Percentiles rank a stretch among this genome's conserved stretches.
Evolutionary conservation across 192 early-diverging fungal genomes (phyloP).

Genomic region (Podila epigama): DNA sequence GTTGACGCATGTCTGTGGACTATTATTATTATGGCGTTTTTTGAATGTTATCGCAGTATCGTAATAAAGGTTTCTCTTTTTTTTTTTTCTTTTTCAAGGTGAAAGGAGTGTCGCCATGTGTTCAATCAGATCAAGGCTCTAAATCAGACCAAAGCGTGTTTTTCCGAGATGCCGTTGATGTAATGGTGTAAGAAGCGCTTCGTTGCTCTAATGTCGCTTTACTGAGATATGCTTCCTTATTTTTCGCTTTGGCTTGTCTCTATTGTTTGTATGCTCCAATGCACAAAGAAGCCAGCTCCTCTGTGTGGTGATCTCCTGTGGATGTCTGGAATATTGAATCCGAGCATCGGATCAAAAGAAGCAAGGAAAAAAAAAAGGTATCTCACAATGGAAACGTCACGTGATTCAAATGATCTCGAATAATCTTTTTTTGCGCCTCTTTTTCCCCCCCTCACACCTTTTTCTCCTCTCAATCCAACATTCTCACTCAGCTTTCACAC

Average conservation of each 20-base stretch:
- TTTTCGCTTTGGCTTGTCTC: neutral
- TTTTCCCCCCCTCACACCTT: neutral
- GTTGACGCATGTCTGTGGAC: slow-evolving; percentile 29
- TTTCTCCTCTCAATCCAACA: neutral
- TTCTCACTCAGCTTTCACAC: neutral
- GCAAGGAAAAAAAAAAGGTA: neutral
- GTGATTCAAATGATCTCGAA: neutral
- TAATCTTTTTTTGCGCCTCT: neutral
- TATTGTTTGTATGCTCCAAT: neutral
- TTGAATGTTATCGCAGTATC: no score
- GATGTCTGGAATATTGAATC: neutral
- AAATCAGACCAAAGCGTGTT: neutral
- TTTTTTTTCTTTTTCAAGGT: neutral
- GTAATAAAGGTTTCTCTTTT: no score
- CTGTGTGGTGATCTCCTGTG: neutral
- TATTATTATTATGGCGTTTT: no score
- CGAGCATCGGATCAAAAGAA: neutral
- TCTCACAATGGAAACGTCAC: neutral
- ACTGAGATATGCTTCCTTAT: no score
- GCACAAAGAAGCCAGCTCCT: slow-evolving; percentile 1
- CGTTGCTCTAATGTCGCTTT: no score
- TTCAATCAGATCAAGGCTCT: neutral
- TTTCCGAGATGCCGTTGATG: no score
- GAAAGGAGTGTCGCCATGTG: neutral
- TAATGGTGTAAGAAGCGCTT: no score